Evolutionary conservation across 2,329 filamentous ascomycete genomes (phyloP).

Genomic region (Penicillium sp.): DNA sequence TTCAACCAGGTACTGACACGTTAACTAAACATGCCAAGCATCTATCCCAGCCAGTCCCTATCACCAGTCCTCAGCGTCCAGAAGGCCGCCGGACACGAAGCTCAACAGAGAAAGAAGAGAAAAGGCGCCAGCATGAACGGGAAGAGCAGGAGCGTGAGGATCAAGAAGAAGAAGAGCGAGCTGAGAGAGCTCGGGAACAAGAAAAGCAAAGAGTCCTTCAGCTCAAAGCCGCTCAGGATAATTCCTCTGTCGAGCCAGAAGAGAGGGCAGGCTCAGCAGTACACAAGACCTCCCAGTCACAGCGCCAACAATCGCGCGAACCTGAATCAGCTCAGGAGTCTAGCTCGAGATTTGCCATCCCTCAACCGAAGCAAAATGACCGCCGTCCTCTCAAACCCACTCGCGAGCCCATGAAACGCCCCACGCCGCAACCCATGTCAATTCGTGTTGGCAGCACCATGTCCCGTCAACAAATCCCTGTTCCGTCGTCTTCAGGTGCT

Average conservation of each 20-base stretch:
- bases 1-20: conserved; percentile 27
- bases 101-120: conserved; percentile 56
- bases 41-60: conserved; percentile 21
- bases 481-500: conserved; percentile 52
- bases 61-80: conserved; percentile 34
- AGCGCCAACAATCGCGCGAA: conserved; percentile 32
- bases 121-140: conserved; percentile 35
- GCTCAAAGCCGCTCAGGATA: conserved; percentile 34
- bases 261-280: conserved; percentile 25
- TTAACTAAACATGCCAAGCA: conserved; percentile 16
- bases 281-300: conserved; percentile 27
- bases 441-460: conserved; percentile 50
- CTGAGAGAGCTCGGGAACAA: conserved; percentile 34
- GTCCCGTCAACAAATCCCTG: conserved; percentile 45
- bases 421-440: conserved; percentile 48
- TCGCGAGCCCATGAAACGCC: conserved; percentile 44
- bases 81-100: conserved; percentile 54
- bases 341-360: conserved; percentile 27
- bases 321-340: conserved; percentile 29
- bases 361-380: conserved; percentile 37
- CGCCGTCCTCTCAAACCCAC: conserved; percentile 45
- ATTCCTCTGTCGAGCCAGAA: conserved; percentile 34
- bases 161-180: conserved; percentile 38
- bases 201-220: conserved; percentile 35
- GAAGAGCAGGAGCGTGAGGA: conserved; percentile 33